Evolutionary conservation across 148 eudicot species (phyloP), one percentile per base, ranked within the genome.

Genomic region (Silene conica): DNA sequence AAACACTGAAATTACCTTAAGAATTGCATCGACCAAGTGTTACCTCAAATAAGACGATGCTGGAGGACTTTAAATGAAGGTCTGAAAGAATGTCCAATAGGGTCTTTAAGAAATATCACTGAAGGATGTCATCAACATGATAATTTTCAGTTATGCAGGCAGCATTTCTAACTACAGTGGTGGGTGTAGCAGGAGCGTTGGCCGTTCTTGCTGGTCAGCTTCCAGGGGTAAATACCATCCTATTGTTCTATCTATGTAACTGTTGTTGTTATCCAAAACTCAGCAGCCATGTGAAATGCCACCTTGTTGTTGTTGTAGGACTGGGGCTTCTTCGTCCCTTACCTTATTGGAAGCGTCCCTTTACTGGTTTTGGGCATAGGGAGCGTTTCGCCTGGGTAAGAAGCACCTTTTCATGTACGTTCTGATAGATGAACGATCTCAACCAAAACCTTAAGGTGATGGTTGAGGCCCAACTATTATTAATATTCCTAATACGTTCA

Each of bases 251-350:
- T 6, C 9, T 67, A 38, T n/a, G n/a, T n/a, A 67, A 58, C 12
- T 28, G 13, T 65, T 58, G 7, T 34, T 69, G 21, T 62, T 28
- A 28, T 28, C 31, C 31, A 3, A 28, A 28, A 28, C 31, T 65
- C 59, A 5, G 26, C 52, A 31, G 16, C 8, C 50, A 56, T 67
- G 25, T 67, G 23, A 74, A 62, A 16, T 64, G 18, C 20, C 41
- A 22, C 22, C 38, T 23, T 69, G 22, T 62, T 60, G 4, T 26
- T 60, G 4, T 57, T 74, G 74, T 63, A 95, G 98, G 98, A 95
- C 69, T 95, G 97, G 97, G 97, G 98, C 64, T 95, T 95, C 83
- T 95, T 95, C 21, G 83, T 90, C 82, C 98, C 98, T 28, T 95
- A 95, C 82, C 87, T 95, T 81, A 67, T 90, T 38, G 98, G 98